Evolutionary conservation across 2,329 filamentous ascomycete species (phyloP).

Genomic region (Sporothrix humicola): DNA sequence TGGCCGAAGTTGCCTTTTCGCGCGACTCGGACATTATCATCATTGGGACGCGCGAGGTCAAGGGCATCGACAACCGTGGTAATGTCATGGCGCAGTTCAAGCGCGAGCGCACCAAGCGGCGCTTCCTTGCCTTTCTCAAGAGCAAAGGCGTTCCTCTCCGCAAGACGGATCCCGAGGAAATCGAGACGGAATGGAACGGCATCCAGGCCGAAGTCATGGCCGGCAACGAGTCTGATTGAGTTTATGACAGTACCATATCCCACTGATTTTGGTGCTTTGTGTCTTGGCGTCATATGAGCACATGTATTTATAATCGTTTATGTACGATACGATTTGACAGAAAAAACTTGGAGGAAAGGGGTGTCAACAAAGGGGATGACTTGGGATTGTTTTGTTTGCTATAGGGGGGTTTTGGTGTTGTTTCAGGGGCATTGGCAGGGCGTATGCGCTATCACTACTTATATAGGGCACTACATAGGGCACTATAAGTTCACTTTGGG

Average conservation of each 20-base stretch:
- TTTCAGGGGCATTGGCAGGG: too few species aligned
- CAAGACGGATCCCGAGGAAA: constrained; percentile 46
- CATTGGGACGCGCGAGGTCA: constrained; percentile 47
- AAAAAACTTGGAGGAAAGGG: neutral
- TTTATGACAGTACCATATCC: neutral
- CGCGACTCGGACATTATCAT: constrained; percentile 51
- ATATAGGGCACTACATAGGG: neutral
- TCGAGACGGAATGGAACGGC: constrained; percentile 47
- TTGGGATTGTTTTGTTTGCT: too few species aligned
- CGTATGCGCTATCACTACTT: neutral
- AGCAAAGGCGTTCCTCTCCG: constrained; percentile 52
- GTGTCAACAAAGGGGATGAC: neutral
- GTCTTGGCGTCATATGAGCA: too few species aligned
- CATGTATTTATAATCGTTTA: too few species aligned
- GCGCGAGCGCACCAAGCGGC: constrained; percentile 57
- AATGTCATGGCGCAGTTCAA: constrained; percentile 60
- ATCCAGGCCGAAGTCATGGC: constrained; percentile 47
- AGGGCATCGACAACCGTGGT: constrained; percentile 48
- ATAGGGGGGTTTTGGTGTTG: too few species aligned
- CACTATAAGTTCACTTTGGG: neutral
- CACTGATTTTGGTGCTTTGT: neutral
- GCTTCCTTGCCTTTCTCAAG: constrained; percentile 57
- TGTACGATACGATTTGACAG: neutral
- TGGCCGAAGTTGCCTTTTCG: constrained; percentile 55
- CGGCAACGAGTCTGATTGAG: constrained; percentile 38